phyloP scores from a whole-genome alignment of 441 rosid genomes.

The Aleurites moluccanus region DNA sequence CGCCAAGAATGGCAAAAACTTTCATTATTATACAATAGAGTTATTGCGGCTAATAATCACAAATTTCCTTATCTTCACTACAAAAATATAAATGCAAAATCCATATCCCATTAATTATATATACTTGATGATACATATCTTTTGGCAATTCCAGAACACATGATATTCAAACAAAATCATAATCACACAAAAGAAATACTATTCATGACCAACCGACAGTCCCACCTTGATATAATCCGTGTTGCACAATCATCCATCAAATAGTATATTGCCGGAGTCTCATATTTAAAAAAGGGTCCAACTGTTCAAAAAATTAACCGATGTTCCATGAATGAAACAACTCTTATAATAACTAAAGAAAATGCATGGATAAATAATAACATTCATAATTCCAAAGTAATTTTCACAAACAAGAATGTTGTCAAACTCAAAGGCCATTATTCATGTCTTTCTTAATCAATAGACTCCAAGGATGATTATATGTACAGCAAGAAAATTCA shows the following conservation, averaged over 20 bases:
- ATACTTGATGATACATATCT: not conserved
- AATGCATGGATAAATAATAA: not conserved
- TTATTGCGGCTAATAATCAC: not conserved
- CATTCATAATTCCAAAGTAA: not conserved
- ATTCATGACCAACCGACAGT: not conserved
- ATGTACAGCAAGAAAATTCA: not conserved
- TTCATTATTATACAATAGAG: not conserved
- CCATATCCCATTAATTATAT: not conserved
- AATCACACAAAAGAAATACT: not conserved
- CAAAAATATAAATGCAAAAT: not conserved
- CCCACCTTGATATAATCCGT: not conserved
- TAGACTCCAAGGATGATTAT: not conserved
- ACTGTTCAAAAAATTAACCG: not conserved
- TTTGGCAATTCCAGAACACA: conserved; percentile 10
- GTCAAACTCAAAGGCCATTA: not conserved
- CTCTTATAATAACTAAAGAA: not conserved
- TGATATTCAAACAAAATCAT: not conserved
- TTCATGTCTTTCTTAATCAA: not conserved
- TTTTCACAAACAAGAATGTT: not conserved
- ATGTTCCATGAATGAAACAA: not conserved
- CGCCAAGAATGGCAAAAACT: not conserved
- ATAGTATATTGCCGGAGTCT: not conserved
- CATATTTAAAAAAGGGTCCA: not conserved
- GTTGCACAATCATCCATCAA: conserved; percentile 11
- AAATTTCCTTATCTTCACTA: not conserved